A percentile compares a stretch with the other conserved stretches of the same genome.
Conservation (phyloP, 495 filamentous ascomycete species). For the Physcia stellaris region DNA sequence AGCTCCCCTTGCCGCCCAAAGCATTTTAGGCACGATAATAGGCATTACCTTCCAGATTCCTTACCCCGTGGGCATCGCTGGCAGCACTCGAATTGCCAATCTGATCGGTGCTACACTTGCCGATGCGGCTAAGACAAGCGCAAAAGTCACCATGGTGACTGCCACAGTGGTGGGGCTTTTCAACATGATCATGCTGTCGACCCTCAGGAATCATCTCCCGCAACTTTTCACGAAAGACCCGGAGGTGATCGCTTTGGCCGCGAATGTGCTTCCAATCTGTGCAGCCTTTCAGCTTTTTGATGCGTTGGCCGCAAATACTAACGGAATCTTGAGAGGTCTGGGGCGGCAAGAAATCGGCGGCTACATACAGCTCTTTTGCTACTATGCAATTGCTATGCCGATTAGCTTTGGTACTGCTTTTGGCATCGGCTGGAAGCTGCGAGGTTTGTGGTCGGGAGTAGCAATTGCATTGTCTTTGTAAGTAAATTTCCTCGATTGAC, state of each 20-base stretch:
- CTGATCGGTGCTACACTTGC: conserved; percentile 56
- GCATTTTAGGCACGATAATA: conserved; percentile 46
- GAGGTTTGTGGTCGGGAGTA: conserved; percentile 73
- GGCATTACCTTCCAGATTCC: conserved; percentile 53
- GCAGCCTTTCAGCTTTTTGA: conserved; percentile 86
- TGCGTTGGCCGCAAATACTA: conserved; percentile 58
- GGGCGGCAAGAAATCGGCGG: conserved; percentile 81
- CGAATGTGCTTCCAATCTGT: conserved; percentile 58
- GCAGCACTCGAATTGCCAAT: conserved; percentile 50
- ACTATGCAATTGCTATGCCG: conserved; percentile 76
- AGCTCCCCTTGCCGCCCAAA: conserved; percentile 54
- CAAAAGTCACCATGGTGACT: conserved; percentile 52
- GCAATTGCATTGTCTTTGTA: conserved; percentile 40
- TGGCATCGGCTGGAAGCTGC: conserved; percentile 53
- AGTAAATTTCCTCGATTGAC: background rate
- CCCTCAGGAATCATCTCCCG: conserved; percentile 54
- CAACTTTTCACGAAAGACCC: conserved; percentile 66
- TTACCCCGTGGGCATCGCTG: conserved; percentile 49
- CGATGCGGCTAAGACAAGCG: conserved; percentile 54
- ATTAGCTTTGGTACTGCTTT: conserved; percentile 68
- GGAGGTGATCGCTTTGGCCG: conserved; percentile 65
- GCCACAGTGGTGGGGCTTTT: conserved; percentile 58
- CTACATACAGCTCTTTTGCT: conserved; percentile 70
- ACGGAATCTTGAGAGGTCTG: conserved; percentile 71
- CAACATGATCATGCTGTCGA: conserved; percentile 54